Percentiles rank a stretch among this genome's conserved stretches.
Evolutionary conservation across 2,329 filamentous ascomycete species (phyloP).

Genomic region (Periconia digitata): DNA sequence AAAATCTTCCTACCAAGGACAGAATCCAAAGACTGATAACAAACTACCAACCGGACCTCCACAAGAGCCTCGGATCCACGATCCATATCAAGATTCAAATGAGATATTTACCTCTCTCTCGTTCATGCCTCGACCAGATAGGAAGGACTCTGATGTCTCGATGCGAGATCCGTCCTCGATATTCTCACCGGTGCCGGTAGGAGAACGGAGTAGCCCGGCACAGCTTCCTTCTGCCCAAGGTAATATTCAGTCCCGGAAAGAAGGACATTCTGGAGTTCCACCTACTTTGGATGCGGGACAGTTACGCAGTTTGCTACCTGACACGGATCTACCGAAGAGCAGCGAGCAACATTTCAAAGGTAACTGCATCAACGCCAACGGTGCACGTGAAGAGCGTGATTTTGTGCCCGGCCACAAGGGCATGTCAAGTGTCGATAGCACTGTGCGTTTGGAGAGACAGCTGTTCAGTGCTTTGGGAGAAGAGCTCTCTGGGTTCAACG

Average conservation of each 20-base stretch:
- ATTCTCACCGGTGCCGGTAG: conserved; percentile 14
- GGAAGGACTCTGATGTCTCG: conserved; percentile 20
- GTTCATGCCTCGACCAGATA: neutral
- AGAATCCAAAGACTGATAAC: conserved; percentile 4
- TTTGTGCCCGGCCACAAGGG: conserved; percentile 26
- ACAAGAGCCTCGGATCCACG: conserved; percentile 2
- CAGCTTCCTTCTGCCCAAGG: conserved; percentile 14
- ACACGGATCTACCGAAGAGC: neutral
- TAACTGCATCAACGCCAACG: conserved; percentile 10
- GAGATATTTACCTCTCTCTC: neutral
- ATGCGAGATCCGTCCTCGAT: conserved; percentile 24
- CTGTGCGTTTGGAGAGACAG: conserved; percentile 27
- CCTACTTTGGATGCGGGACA: conserved; percentile 15
- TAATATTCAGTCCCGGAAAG: conserved; percentile 30
- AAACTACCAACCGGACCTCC: neutral
- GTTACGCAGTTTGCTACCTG: conserved; percentile 18
- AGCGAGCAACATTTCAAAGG: neutral
- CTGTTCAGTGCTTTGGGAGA: conserved; percentile 36
- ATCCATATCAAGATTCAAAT: neutral
- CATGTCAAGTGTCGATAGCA: conserved; percentile 34
- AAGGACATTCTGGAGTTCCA: conserved; percentile 7
- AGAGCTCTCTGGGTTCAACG: conserved; percentile 28
- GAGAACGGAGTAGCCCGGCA: conserved; percentile 14
- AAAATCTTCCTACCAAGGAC: conserved; percentile 25
- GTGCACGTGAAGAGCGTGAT: conserved; percentile 23